These are phyloP conservation scores for Aureobasidium subglaciale DNA, from an alignment of 2,329 filamentous ascomycete species.

Conservation along the genomic window DNA sequence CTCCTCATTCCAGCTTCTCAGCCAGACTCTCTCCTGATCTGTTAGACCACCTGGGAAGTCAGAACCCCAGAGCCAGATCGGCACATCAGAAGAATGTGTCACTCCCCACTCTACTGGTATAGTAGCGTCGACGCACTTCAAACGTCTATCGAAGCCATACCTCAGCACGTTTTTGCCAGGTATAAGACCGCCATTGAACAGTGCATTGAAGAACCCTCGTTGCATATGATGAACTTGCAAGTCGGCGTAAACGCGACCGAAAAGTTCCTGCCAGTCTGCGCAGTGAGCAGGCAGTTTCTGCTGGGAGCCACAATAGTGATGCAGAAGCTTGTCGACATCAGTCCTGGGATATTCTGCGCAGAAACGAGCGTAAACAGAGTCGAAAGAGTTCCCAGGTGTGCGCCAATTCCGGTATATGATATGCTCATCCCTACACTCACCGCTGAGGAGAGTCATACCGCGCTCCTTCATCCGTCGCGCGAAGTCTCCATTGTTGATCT, in stretches of 20 bases:
- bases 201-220: slow-evolving; percentile 42
- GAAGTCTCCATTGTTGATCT: slow-evolving; percentile 44
- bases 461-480: slow-evolving; percentile 38
- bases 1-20: slow-evolving; percentile 33
- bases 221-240: slow-evolving; percentile 50
- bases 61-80: slow-evolving; percentile 51
- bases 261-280: slow-evolving; percentile 44
- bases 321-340: slow-evolving; percentile 38
- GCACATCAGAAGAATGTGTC: slow-evolving; percentile 47
- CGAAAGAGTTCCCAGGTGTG: slow-evolving; percentile 38
- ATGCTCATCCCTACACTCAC: slow-evolving; percentile 50
- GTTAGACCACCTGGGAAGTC: slow-evolving; percentile 33
- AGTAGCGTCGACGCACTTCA: slow-evolving; percentile 37
- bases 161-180: slow-evolving; percentile 41
- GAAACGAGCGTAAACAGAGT: slow-evolving; percentile 39
- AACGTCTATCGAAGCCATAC: slow-evolving; percentile 49
- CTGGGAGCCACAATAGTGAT: slow-evolving; percentile 8
- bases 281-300: slow-evolving; percentile 32
- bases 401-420: slow-evolving; percentile 45
- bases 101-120: slow-evolving; percentile 45
- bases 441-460: slow-evolving; percentile 45
- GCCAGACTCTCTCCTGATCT: slow-evolving; percentile 37
- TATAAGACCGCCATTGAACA: slow-evolving; percentile 33
- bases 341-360: slow-evolving; percentile 45
- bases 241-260: slow-evolving; percentile 49